Percentiles rank a stretch among this genome's conserved stretches.
Evolutionary conservation across 2,329 filamentous ascomycete genomes (phyloP).

Genomic region (Colletotrichum sansevieriae): DNA sequence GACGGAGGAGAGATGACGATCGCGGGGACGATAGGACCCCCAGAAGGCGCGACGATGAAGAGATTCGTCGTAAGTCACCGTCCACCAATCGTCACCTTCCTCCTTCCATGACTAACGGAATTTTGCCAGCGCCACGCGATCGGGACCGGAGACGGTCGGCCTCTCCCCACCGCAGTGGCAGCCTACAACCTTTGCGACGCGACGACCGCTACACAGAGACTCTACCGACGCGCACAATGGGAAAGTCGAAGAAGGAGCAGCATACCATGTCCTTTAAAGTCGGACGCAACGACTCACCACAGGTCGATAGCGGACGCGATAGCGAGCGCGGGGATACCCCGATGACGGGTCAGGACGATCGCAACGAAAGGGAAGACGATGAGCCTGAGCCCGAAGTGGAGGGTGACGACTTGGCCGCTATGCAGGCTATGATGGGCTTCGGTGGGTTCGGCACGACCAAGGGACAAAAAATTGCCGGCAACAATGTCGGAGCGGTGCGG

Average conservation of each 20-base stretch:
- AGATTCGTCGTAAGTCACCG: slow-evolving; percentile 29
- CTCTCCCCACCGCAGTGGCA: slow-evolving; percentile 48
- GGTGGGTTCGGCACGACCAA: slow-evolving; percentile 88
- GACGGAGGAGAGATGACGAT: slow-evolving; percentile 45
- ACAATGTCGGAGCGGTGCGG: slow-evolving; percentile 83
- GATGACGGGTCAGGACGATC: slow-evolving; percentile 33
- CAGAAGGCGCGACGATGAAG: slow-evolving; percentile 44
- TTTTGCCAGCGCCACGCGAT: slow-evolving; percentile 30
- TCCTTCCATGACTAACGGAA: slow-evolving; percentile 4
- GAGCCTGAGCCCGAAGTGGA: slow-evolving; percentile 67
- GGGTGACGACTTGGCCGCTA: slow-evolving; percentile 78
- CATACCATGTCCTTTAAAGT: slow-evolving; percentile 53
- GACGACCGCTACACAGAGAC: slow-evolving; percentile 43
- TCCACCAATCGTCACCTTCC: rapidly evolving
- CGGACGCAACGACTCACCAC: slow-evolving; percentile 48
- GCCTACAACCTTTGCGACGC: slow-evolving; percentile 41
- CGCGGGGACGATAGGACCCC: slow-evolving; percentile 42
- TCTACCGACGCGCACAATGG: slow-evolving; percentile 50
- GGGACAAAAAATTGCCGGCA: slow-evolving; percentile 88
- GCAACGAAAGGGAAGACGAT: slow-evolving; percentile 35
- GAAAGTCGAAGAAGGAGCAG: slow-evolving; percentile 45
- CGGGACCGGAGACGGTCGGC: slow-evolving; percentile 53
- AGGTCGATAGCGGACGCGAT: slow-evolving; percentile 43
- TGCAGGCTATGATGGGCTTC: slow-evolving; percentile 93
- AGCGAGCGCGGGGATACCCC: slow-evolving; percentile 42